These are phyloP conservation scores for Fraxinus quadrangulata DNA, from an alignment of 257 asterid species.

Conservation along the genomic window DNA sequence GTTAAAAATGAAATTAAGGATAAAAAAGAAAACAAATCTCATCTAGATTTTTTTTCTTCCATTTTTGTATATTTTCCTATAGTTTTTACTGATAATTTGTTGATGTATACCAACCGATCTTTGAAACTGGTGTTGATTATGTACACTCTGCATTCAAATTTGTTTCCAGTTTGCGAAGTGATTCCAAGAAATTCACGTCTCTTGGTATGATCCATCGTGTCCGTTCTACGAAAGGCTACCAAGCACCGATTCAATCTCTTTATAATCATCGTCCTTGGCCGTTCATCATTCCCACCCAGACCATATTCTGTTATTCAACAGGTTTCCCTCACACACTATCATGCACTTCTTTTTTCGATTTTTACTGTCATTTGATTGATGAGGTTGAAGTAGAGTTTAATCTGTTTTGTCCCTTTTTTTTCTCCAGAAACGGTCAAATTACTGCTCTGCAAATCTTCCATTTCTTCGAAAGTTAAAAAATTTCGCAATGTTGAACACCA, in stretches of 20 bases:
- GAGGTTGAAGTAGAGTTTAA: neutral
- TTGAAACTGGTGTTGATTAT: neutral
- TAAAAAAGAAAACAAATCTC: neutral
- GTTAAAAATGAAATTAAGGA: neutral
- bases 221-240: constrained; percentile 25
- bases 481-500: constrained; percentile 24
- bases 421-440: neutral
- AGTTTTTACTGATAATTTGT: neutral
- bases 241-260: constrained; percentile 40
- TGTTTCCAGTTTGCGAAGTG: neutral
- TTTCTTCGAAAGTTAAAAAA: neutral
- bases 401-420: neutral
- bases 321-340: neutral
- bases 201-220: constrained; percentile 18
- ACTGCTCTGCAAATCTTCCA: neutral
- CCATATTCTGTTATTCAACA: neutral
- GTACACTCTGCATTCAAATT: neutral
- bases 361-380: neutral
- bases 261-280: constrained; percentile 22
- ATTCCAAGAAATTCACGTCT: constrained; percentile 31
- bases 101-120: neutral
- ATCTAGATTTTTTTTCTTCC: neutral
- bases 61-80: neutral
- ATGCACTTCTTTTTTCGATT: neutral
- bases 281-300: neutral